These are phyloP conservation scores for Brassica balearica DNA, from an alignment of 441 rosid genomes.

Conservation along the genomic window DNA sequence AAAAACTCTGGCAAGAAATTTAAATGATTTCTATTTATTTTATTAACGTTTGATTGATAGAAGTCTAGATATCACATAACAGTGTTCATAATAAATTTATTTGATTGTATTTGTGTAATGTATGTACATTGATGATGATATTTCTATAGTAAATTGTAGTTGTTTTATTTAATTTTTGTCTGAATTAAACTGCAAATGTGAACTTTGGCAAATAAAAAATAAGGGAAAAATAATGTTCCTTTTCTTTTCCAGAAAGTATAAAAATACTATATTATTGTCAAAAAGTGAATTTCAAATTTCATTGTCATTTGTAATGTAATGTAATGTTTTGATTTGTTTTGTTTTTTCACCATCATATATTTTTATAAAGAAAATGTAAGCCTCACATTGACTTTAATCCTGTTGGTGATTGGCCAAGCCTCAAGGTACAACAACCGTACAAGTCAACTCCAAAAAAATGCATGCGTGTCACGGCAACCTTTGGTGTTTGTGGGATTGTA, in stretches of 20 bases:
- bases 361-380: neutral
- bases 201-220: too few species aligned
- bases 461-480: conserved; percentile 20
- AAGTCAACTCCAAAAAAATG: conserved; percentile 8
- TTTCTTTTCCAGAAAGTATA: neutral
- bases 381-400: neutral
- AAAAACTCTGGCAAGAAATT: conserved; percentile 32
- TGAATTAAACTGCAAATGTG: neutral
- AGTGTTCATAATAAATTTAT: neutral
- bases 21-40: neutral
- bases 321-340: too few species aligned
- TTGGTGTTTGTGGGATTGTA: neutral
- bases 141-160: neutral
- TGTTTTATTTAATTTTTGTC: neutral
- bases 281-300: too few species aligned
- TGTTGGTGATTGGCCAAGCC: neutral
- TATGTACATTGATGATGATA: neutral
- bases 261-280: neutral
- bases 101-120: conserved; percentile 26
- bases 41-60: conserved; percentile 12
- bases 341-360: too few species aligned
- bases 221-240: neutral
- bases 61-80: neutral
- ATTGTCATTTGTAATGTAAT: too few species aligned
- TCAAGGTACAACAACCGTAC: neutral